These are phyloP conservation scores for Coniophora puteana DNA, from an alignment of 1,284 basidiomycete genomes.

Conservation along the genomic window DNA sequence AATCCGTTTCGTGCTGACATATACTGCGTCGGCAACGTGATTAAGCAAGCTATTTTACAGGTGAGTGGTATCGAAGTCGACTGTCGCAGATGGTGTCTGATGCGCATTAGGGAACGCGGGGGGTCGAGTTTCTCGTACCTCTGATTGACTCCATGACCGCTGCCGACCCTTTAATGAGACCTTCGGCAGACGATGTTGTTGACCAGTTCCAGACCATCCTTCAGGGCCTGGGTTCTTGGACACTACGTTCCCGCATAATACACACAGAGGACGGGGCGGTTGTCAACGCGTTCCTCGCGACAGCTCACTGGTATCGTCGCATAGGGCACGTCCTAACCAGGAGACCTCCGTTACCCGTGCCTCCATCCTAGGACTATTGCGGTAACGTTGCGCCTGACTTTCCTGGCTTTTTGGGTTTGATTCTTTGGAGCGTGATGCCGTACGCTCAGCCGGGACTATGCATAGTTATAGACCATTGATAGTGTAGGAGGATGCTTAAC, in stretches of 20 bases:
- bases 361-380: too few species aligned
- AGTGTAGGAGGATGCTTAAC: too few species aligned
- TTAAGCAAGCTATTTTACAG: slow-evolving; percentile 24
- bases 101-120: slow-evolving; percentile 1
- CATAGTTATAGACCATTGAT: too few species aligned
- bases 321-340: slow-evolving; percentile 1
- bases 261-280: neutral
- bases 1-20: slow-evolving; percentile 34
- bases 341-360: too few species aligned
- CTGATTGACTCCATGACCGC: slow-evolving; percentile 26
- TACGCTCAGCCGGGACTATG: too few species aligned
- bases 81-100: neutral
- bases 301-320: slow-evolving; percentile 1
- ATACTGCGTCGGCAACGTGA: slow-evolving; percentile 31
- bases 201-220: slow-evolving; percentile 15
- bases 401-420: too few species aligned
- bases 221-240: slow-evolving; percentile 7
- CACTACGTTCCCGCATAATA: slow-evolving; percentile 4
- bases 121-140: slow-evolving; percentile 24
- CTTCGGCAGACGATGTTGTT: slow-evolving; percentile 25
- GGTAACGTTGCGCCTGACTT: too few species aligned
- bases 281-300: neutral
- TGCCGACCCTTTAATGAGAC: slow-evolving; percentile 22
- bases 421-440: too few species aligned
- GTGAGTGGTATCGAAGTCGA: slow-evolving; percentile 12